Percentiles rank a stretch among this genome's conserved stretches.
These are phyloP conservation scores for Phoenix dactylifera DNA, from an alignment of 176 grass and related monocot species.

Conservation along the genomic window DNA sequence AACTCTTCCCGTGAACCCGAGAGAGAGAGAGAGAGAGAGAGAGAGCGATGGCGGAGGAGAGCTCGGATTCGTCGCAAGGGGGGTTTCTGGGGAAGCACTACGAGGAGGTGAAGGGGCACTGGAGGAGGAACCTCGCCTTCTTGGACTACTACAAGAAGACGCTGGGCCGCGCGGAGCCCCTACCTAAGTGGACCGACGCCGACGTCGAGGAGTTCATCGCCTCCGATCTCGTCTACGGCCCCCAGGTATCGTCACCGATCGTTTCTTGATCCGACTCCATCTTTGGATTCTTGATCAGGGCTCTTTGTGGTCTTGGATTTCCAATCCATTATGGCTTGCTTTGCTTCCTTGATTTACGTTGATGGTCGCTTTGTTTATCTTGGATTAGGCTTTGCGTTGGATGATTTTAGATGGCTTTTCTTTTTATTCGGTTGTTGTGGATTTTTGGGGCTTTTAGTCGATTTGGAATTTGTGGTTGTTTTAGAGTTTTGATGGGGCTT, in stretches of 20 bases:
- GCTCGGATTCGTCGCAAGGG: constrained; percentile 22
- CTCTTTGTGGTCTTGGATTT: no score
- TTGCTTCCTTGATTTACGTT: no score
- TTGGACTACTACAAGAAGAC: constrained; percentile 98
- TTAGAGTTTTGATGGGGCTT: no score
- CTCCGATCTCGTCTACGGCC: constrained; percentile 74
- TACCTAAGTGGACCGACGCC: constrained; percentile 76
- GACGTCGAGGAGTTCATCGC: constrained; percentile 89
- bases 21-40: background rate
- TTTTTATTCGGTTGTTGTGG: no score
- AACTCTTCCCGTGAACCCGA: background rate
- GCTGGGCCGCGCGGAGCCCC: constrained; percentile 61
- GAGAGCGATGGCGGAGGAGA: constrained; percentile 1
- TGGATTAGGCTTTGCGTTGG: no score
- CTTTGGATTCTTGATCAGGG: no score
- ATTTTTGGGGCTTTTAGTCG: no score
- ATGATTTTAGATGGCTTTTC: no score
- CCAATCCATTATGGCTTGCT: no score
- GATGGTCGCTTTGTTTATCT: no score
- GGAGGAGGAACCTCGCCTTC: constrained; percentile 80
- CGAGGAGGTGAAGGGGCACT: constrained; percentile 86
- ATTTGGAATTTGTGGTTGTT: no score
- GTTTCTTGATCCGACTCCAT: background rate
- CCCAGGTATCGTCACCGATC: constrained; percentile 38
- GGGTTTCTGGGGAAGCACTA: constrained; percentile 51